phyloP scores from a whole-genome alignment of 371 early-diverging fungal species.

The Saksenaea vasiformis region DNA sequence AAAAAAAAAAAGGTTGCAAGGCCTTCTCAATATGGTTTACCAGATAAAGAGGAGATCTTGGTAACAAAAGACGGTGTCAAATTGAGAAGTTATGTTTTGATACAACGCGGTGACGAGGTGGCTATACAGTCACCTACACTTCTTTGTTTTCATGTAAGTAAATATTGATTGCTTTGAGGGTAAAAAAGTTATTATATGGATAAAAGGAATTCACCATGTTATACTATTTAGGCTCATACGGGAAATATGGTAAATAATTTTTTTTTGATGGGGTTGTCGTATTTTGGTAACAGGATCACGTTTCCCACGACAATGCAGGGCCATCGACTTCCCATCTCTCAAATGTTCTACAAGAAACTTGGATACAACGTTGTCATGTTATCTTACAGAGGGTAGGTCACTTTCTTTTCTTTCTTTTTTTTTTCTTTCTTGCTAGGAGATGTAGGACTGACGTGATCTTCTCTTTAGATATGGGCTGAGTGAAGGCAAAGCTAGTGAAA shows the following conservation, averaged over 20 bases:
- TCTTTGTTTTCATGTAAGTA: conserved; percentile 80
- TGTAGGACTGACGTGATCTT: neutral
- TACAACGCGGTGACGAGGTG: conserved; percentile 53
- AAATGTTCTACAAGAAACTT: conserved; percentile 62
- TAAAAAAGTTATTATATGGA: neutral
- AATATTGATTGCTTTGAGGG: no score
- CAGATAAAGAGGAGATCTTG: conserved; percentile 79
- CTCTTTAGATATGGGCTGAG: conserved; percentile 87
- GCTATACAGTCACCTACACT: conserved; percentile 73
- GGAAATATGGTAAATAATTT: conserved; percentile 81
- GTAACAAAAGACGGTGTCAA: conserved; percentile 78
- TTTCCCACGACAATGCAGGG: conserved; percentile 52
- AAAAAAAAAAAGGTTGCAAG: conserved; percentile 46
- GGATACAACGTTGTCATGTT: conserved; percentile 91
- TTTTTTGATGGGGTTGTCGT: neutral
- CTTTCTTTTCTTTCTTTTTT: neutral
- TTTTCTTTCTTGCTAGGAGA: neutral
- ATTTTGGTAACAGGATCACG: neutral
- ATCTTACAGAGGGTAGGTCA: conserved; percentile 87
- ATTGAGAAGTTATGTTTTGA: conserved; percentile 80
- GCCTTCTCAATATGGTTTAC: conserved; percentile 73
- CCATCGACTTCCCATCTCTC: conserved; percentile 88
- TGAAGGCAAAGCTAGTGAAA: conserved; percentile 85
- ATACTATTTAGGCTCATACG: conserved; percentile 77
- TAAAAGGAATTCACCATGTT: neutral